A percentile compares a stretch with the other conserved stretches of the same genome.
These are phyloP conservation scores for Sisymbrium altissimum DNA, from an alignment of 345 rosid species.

Conservation along the genomic window DNA sequence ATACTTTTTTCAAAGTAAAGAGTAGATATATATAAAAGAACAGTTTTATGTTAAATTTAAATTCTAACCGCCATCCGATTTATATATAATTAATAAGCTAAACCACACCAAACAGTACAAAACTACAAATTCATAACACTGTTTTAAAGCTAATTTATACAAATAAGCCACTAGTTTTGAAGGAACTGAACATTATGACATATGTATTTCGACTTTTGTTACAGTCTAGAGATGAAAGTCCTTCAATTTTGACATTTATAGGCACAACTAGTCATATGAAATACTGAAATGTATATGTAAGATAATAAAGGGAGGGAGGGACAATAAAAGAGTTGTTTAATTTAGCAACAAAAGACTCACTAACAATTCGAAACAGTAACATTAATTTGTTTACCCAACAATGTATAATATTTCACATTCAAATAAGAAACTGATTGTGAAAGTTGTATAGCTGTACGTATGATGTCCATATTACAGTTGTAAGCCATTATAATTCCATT, in stretches of 20 bases:
- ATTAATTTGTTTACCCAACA: not conserved
- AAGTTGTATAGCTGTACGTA: constrained; percentile 25
- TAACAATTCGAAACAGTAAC: not conserved
- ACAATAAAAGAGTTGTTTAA: not conserved
- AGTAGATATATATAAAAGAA: too few species aligned
- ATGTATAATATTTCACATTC: not conserved
- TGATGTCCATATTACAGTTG: constrained; percentile 31
- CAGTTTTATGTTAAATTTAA: too few species aligned
- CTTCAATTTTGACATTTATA: not conserved
- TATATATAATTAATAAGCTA: too few species aligned
- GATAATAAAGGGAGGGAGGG: not conserved
- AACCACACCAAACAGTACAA: too few species aligned
- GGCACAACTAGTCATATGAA: not conserved
- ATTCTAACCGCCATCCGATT: too few species aligned
- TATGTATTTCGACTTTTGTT: not conserved
- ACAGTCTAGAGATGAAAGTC: not conserved
- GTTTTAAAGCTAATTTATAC: too few species aligned
- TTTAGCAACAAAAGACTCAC: not conserved
- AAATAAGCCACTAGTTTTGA: too few species aligned
- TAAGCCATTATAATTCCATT: constrained; percentile 11
- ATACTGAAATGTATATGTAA: not conserved
- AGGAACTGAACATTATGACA: too few species aligned
- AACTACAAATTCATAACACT: too few species aligned
- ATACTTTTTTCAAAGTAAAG: too few species aligned
- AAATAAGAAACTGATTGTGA: constrained; percentile 13